Base-by-base conservation (phyloP, 805 yeast species). In the Candida broadrunensis region DNA sequence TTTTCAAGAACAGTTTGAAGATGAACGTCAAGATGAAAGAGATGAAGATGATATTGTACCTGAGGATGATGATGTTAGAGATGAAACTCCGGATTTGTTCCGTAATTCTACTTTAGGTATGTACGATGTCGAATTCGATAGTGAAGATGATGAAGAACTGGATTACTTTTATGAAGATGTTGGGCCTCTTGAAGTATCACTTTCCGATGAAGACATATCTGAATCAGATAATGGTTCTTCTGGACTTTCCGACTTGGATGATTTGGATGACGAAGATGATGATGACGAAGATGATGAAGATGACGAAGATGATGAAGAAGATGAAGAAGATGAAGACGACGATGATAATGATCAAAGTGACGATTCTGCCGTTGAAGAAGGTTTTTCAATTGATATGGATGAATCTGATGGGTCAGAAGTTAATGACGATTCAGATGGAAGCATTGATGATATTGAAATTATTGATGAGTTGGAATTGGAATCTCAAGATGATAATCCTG, bases 71-170 rank as follows among this genome's bases (percentile, higher is more conserved):
- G 88, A 83, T 27, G 65, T 70, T 21, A 56, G 73, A 23, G 95
- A 85, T 39, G 91, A 88, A 39, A 78, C 89, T 0, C 89, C 95
- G 0, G 90, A 90, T 57, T 68, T 90, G 54, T 81, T 91, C 61
- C 71, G 84, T 30, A 90, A 93, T 56, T 90, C 97, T 0, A 87
- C 97, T 0, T 70, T 91, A 31, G 97, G 97, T 1, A 90, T 91
- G 95, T 91, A 85, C 57, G 97, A 91, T 51, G 82, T 86, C 30
- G 93, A 83, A 38, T 74, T 77, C 26, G 84, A 80, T 47, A 77
- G 78, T 33, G 85, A 81, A 25, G 84, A 78, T 11, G 24, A 21
- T 7, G 82, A 76, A 7, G 78, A 70, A n/a, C 77, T 69, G 18
- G 80, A 73, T 31, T 74, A 70, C 19, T 61, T 54, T 35, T 61